A percentile compares a stretch with the other conserved stretches of the same genome.
These are phyloP conservation scores for Aspergillus fructus DNA, from an alignment of 2,329 filamentous ascomycete species.

Conservation along the genomic window DNA sequence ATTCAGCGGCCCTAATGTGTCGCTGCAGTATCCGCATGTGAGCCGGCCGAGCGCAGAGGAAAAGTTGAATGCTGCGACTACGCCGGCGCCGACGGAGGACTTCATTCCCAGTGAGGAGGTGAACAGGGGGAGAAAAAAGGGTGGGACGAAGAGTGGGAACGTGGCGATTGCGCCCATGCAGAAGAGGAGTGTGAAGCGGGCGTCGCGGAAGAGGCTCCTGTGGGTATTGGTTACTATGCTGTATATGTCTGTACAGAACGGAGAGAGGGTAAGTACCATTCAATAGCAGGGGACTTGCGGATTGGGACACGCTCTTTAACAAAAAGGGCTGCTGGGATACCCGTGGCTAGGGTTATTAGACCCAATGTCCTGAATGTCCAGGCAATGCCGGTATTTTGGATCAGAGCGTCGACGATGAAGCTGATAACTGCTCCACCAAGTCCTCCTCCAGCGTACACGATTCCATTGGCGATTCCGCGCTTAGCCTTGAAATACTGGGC, in stretches of 20 bases:
- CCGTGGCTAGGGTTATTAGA: conserved; percentile 53
- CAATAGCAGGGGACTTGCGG: conserved; percentile 44
- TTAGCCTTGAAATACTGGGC: conserved; percentile 57
- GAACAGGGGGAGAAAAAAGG: conserved; percentile 62
- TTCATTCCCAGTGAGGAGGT: conserved; percentile 55
- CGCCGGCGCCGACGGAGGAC: conserved; percentile 53
- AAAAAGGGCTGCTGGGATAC: conserved; percentile 56
- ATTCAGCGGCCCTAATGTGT: conserved; percentile 57
- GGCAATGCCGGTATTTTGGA: conserved; percentile 40
- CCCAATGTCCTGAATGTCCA: conserved; percentile 44
- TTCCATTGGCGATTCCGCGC: conserved; percentile 56
- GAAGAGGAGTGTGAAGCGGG: conserved; percentile 55
- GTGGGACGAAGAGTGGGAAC: conserved; percentile 61
- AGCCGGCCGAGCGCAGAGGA: conserved; percentile 60
- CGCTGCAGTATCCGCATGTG: conserved; percentile 54
- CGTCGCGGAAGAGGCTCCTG: conserved; percentile 54
- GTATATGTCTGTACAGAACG: not conserved
- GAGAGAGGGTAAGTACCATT: conserved; percentile 41
- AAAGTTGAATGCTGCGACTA: conserved; percentile 63
- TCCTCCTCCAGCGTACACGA: conserved; percentile 45
- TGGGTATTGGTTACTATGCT: not conserved
- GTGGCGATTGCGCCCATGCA: conserved; percentile 56
- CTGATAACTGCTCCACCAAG: conserved; percentile 56
- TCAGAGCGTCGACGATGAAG: conserved; percentile 50
- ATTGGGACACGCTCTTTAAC: conserved; percentile 43